A percentile compares a stretch with the other conserved stretches of the same genome.
These are phyloP conservation scores for Rhizomucor miehei DNA, from an alignment of 371 early-diverging fungal species.

Conservation along the genomic window DNA sequence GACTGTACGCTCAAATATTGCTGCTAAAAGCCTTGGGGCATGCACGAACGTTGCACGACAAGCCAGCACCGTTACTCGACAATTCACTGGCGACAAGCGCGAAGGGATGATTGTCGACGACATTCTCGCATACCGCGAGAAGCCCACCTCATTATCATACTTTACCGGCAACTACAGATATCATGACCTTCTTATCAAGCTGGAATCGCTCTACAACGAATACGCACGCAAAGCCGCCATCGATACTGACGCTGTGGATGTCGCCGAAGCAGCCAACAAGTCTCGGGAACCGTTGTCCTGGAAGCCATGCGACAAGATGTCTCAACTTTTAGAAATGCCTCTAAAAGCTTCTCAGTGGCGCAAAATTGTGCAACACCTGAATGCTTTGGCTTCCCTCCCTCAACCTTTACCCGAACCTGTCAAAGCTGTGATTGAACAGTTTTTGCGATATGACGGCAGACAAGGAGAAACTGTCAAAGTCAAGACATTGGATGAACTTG, in stretches of 20 bases:
- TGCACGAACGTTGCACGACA: too few species aligned
- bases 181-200: conserved; percentile 69
- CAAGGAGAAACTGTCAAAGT: conserved; percentile 17
- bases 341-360: conserved; percentile 70
- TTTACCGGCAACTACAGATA: conserved; percentile 88
- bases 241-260: too few species aligned
- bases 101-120: conserved; percentile 13
- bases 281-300: conserved; percentile 36
- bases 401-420: conserved; percentile 48
- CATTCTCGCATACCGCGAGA: conserved; percentile 37
- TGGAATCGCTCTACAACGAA: conserved; percentile 63
- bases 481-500: conserved; percentile 67
- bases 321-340: conserved; percentile 47
- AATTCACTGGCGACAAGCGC: too few species aligned
- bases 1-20: too few species aligned
- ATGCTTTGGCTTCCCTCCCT: conserved; percentile 51
- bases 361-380: conserved; percentile 53
- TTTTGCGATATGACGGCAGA: conserved; percentile 30
- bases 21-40: too few species aligned
- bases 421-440: conserved; percentile 39
- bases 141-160: conserved; percentile 76
- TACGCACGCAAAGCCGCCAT: conserved; percentile 16
- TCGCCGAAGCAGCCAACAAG: conserved; percentile 14
- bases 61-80: too few species aligned
- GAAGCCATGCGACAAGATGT: conserved; percentile 58